Conservation (phyloP, 441 rosid species). For the Pelargonium myrrhifolium region DNA sequence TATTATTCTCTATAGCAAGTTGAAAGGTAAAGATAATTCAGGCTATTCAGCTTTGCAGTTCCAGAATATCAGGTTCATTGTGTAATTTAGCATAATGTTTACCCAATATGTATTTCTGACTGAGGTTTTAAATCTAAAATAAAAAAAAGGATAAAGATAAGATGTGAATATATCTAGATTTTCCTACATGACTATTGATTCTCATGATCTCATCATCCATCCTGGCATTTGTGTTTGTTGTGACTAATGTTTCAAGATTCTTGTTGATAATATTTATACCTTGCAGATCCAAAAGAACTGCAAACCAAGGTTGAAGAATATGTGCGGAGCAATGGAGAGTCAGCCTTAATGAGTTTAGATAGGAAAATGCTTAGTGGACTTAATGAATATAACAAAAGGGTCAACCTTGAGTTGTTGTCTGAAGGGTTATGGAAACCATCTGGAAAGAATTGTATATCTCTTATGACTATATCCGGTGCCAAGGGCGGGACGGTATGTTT, state of each 20-base stretch:
- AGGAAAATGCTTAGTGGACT: slow-evolving; percentile 68
- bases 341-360: slow-evolving; percentile 70
- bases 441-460: slow-evolving; percentile 80
- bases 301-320: slow-evolving; percentile 64
- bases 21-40: not conserved
- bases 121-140: not conserved
- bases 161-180: not conserved
- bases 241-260: slow-evolving; percentile 5
- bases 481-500: slow-evolving; percentile 91
- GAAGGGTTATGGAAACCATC: slow-evolving; percentile 86
- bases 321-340: slow-evolving; percentile 74
- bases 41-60: not conserved
- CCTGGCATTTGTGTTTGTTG: slow-evolving; percentile 1
- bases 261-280: slow-evolving; percentile 18
- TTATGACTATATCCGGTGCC: slow-evolving; percentile 98
- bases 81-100: not conserved
- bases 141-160: not conserved
- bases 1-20: not conserved
- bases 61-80: not conserved
- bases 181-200: slow-evolving; percentile 7
- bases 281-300: slow-evolving; percentile 56
- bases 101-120: not conserved
- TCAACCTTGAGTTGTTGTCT: slow-evolving; percentile 65
- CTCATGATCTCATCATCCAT: not conserved
- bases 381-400: slow-evolving; percentile 64